Evolutionary conservation across 768 basidiomycete species (phyloP).

Genomic region (Suillus weaverae): DNA sequence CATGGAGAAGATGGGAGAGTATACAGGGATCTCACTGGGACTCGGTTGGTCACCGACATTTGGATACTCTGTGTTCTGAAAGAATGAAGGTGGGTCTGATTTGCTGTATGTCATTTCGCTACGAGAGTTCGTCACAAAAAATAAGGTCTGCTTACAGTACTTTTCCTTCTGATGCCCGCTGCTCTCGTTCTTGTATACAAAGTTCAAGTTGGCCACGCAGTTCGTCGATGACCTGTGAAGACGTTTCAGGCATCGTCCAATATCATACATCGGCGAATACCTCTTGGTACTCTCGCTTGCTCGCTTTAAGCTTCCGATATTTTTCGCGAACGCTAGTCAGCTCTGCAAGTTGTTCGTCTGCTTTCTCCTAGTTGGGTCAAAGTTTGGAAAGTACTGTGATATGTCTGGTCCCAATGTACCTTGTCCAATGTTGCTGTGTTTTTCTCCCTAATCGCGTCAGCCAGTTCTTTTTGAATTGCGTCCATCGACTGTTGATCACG

Average conservation of each 20-base stretch:
- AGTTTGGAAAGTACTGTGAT: background rate
- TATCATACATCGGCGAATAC: conserved; percentile 14
- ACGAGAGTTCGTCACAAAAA: background rate
- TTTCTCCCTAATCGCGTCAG: conserved; percentile 15
- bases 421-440: conserved; percentile 4
- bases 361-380: conserved; percentile 15
- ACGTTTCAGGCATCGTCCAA: background rate
- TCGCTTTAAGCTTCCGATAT: conserved; percentile 21
- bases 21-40: background rate
- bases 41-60: conserved; percentile 15
- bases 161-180: conserved; percentile 11
- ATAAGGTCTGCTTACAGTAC: background rate
- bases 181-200: conserved; percentile 22
- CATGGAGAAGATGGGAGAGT: background rate
- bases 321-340: conserved; percentile 18
- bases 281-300: conserved; percentile 17
- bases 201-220: conserved; percentile 20
- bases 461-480: conserved; percentile 14
- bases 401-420: background rate
- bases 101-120: background rate
- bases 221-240: conserved; percentile 18
- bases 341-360: conserved; percentile 10
- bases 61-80: conserved; percentile 12
- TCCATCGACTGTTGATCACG: conserved; percentile 13
- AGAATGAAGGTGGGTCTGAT: background rate